Conservation (phyloP, 164 flowering plant genomes). For the Sextonia rubra region DNA sequence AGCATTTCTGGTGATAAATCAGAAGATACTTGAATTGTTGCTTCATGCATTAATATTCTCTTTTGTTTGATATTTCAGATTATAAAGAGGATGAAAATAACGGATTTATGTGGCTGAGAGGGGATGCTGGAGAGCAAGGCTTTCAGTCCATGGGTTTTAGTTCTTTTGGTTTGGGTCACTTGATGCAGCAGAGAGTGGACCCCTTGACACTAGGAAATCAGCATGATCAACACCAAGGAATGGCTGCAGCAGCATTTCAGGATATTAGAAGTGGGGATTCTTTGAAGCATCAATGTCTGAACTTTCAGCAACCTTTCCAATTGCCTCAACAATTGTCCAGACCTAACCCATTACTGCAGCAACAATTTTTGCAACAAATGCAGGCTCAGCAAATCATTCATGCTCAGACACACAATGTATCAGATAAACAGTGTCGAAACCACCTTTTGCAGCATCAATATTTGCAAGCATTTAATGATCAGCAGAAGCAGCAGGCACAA, state of each 20-base stretch:
- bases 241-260: constrained; percentile 55
- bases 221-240: constrained; percentile 61
- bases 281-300: constrained; percentile 53
- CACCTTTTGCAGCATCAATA: constrained; percentile 39
- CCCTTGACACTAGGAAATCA: constrained; percentile 41
- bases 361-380: constrained; percentile 42
- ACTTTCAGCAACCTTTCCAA: constrained; percentile 58
- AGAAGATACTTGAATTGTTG: neutral
- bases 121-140: constrained; percentile 53
- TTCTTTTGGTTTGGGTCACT: constrained; percentile 48
- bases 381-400: constrained; percentile 39
- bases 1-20: neutral
- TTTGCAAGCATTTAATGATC: constrained; percentile 35
- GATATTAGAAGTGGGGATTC: constrained; percentile 54
- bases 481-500: constrained; percentile 29
- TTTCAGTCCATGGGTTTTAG: constrained; percentile 54
- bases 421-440: constrained; percentile 31
- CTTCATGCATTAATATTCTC: neutral
- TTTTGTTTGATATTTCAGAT: constrained; percentile 31
- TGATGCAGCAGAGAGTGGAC: constrained; percentile 73
- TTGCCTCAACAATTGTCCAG: constrained; percentile 42
- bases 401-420: constrained; percentile 35
- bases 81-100: constrained; percentile 44
- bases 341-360: constrained; percentile 36
- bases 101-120: constrained; percentile 65